Evolutionary conservation across 129 eudicot genomes (phyloP).

Genomic region (Flaveria linearis): DNA sequence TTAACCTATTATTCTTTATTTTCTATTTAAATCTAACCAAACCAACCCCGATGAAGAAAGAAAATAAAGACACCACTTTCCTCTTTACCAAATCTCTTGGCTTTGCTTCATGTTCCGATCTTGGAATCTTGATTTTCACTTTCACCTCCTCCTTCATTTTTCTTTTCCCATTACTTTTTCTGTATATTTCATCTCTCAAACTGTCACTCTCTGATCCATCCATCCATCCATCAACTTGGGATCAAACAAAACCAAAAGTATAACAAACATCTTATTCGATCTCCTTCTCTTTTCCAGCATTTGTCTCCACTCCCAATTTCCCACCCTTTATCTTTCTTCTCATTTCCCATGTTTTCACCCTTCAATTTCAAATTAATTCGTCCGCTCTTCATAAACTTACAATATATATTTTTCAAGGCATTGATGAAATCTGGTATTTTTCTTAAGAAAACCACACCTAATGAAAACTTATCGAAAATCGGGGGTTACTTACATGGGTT

Average conservation of each 20-base stretch:
- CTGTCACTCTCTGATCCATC: conserved; percentile 37
- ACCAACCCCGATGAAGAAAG: not conserved
- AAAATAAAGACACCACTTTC: conserved; percentile 22
- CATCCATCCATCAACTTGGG: conserved; percentile 42
- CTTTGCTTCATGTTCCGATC: conserved; percentile 40
- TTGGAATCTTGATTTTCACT: conserved; percentile 38
- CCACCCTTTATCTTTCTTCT: conserved; percentile 22
- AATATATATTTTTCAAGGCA: not conserved
- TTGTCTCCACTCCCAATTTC: conserved; percentile 41
- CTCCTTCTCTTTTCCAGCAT: conserved; percentile 39
- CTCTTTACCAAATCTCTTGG: conserved; percentile 16
- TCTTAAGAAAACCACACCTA: no score
- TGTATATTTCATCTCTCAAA: conserved; percentile 25
- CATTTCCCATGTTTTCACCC: conserved; percentile 18
- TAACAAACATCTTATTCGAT: not conserved
- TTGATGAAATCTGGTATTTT: not conserved
- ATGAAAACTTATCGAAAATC: no score
- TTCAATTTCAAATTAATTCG: conserved; percentile 10
- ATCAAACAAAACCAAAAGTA: conserved; percentile 36
- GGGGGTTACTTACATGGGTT: no score
- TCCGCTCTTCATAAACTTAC: not conserved
- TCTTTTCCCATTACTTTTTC: conserved; percentile 21
- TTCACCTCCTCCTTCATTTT: conserved; percentile 24
- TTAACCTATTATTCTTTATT: not conserved
- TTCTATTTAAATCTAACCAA: not conserved